Evolutionary conservation across 2,329 filamentous ascomycete species (phyloP).

Genomic region (Metarhizium humberi): DNA sequence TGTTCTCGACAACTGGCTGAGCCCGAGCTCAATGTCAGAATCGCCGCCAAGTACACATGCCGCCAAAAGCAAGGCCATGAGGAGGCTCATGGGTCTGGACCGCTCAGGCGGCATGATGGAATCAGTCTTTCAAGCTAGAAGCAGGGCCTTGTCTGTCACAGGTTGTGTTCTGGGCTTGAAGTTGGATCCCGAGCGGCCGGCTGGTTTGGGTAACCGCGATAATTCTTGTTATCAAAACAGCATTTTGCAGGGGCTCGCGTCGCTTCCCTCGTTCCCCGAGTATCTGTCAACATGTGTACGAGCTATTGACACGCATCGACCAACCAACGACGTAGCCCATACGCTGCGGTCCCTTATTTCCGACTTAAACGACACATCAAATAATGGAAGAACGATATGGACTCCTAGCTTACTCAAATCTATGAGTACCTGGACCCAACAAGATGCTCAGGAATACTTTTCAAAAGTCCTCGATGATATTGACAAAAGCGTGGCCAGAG

Average conservation of each 20-base stretch:
- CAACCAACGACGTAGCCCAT: constrained; percentile 28
- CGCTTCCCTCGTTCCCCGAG: constrained; percentile 57
- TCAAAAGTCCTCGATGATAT: constrained; percentile 80
- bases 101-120: constrained; percentile 42
- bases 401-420: constrained; percentile 74
- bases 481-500: constrained; percentile 62
- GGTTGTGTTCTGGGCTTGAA: constrained; percentile 31
- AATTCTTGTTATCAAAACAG: constrained; percentile 99
- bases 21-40: constrained; percentile 31
- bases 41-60: constrained; percentile 34
- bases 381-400: constrained; percentile 72
- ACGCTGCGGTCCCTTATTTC: constrained; percentile 56
- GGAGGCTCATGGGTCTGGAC: constrained; percentile 52
- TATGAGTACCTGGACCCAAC: constrained; percentile 92
- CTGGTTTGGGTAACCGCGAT: constrained; percentile 80
- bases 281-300: constrained; percentile 48
- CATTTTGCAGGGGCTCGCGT: constrained; percentile 75
- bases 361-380: constrained; percentile 59
- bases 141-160: constrained; percentile 45
- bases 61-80: constrained; percentile 57
- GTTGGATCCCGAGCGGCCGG: constrained; percentile 35
- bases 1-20: constrained; percentile 45
- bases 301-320: constrained; percentile 15
- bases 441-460: constrained; percentile 96
- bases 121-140: constrained; percentile 48